These are phyloP conservation scores for Enterocytospora artemiae DNA, from an alignment of 371 early-diverging fungal genomes.

Conservation along the genomic window DNA sequence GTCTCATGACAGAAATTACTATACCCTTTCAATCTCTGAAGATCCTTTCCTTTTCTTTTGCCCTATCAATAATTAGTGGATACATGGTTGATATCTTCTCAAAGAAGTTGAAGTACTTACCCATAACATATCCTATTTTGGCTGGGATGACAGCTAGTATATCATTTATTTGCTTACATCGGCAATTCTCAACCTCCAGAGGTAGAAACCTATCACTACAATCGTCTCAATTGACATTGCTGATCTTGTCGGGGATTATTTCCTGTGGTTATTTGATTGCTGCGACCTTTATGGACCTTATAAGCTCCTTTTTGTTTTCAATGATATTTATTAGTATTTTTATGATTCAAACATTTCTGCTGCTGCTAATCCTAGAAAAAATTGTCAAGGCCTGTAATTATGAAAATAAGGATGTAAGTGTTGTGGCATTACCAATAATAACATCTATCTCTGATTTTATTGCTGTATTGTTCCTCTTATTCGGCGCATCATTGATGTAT, in stretches of 20 bases:
- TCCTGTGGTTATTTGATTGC: constrained; percentile 20
- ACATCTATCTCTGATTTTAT: constrained; percentile 37
- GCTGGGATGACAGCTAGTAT: constrained; percentile 40
- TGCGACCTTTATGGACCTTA: constrained; percentile 1
- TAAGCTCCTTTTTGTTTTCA: constrained; percentile 16
- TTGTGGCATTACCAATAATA: constrained; percentile 41
- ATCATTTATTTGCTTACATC: constrained; percentile 42
- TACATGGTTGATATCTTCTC: constrained; percentile 34
- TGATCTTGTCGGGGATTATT: constrained; percentile 24
- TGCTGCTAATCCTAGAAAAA: constrained; percentile 25
- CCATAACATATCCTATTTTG: constrained; percentile 41
- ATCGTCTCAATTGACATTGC: constrained; percentile 15
- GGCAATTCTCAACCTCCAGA: constrained; percentile 28
- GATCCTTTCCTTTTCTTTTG: constrained; percentile 29
- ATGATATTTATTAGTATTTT: constrained; percentile 31
- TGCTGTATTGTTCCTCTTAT: constrained; percentile 10
- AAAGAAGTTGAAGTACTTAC: constrained; percentile 23
- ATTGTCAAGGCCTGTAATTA: constrained; percentile 7
- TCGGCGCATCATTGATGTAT: no score
- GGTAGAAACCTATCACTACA: constrained; percentile 10
- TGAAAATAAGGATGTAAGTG: constrained; percentile 18
- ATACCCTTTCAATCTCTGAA: constrained; percentile 39
- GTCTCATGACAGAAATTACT: constrained; percentile 17
- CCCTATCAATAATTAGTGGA: constrained; percentile 27
- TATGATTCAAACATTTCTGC: constrained; percentile 24